phyloP scores from a whole-genome alignment of 768 basidiomycete species.

The Pleurotus platypus region DNA sequence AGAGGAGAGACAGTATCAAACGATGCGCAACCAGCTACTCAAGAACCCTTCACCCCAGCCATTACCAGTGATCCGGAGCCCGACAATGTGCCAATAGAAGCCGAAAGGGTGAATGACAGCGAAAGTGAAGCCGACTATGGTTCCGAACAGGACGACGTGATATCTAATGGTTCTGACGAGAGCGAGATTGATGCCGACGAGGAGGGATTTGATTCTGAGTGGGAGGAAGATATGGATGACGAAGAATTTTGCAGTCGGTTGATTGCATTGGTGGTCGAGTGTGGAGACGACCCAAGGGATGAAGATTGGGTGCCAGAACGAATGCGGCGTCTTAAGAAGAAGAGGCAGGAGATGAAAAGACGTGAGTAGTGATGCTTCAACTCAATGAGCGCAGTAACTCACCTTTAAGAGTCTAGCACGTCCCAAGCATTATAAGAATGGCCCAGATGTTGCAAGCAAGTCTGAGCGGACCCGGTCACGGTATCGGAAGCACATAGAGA shows the following conservation, averaged over 20 bases:
- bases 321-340: conserved; percentile 5
- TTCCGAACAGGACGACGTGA: background rate
- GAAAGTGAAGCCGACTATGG: background rate
- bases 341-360: background rate
- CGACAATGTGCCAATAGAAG: background rate
- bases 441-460: conserved; percentile 10
- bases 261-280: background rate
- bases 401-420: background rate
- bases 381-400: background rate
- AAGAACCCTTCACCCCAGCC: background rate
- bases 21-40: background rate
- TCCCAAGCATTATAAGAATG: conserved; percentile 8
- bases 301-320: conserved; percentile 7
- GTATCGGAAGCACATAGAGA: background rate
- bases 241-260: background rate
- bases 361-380: background rate
- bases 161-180: background rate
- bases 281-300: conserved; percentile 9
- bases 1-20: background rate
- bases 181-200: background rate
- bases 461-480: background rate
- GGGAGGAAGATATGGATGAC: background rate
- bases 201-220: background rate
- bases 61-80: background rate
- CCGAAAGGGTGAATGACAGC: background rate